Base-by-base conservation (phyloP, 2,329 filamentous ascomycete genomes). In the Colletotrichum kahawae region DNA sequence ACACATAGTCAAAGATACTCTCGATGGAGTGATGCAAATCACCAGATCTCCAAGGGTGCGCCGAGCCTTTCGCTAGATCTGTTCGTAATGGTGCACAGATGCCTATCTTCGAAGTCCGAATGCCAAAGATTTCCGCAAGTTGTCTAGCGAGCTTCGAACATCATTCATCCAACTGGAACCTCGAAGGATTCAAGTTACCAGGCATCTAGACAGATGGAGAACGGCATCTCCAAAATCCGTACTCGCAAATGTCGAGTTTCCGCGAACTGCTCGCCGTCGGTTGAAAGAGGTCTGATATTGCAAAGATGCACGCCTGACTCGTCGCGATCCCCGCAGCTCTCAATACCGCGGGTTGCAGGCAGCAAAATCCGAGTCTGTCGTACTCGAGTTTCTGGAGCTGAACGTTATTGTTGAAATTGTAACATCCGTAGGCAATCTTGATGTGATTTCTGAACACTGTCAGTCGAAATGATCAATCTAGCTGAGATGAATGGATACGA, bases 101-200 rank as follows among this genome's bases (percentile, higher is more conserved):
- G 3, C 2, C 1, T 1, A 18, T 43, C 5, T 43, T 16, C 18
- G 38, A 4, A 10, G 18, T 0, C 18, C 2, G 9, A 4, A 10
- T 3, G 12, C 9, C 1, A 4, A n/a, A 48, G 43, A 3, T 18
- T 13, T 48, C 43, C 18, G 43, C 43, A 48, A 48, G 18, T n/a
- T 9, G n/a, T 21, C 18, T 5, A 48, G n/a, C 0, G 43, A 48
- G n/a, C 43, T 48, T 12, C 13, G 34, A 14, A 36, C 5, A 36
- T 14, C 4, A 13, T 6, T 5, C 33, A 5, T 48, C 9, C 6
- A n/a, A 18, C 18, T 48, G 18, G 1, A 48, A 48, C 2, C 33
- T 10, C 38, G 2, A 18, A 48, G 18, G 24, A 24, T 24, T 24
- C 24, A 24, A 48, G 38, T 12, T n/a, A 9, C 38, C 2, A 48